Percentiles rank a stretch among this genome's conserved stretches.
These are phyloP conservation scores for Cercospora zeae-maydis DNA, from an alignment of 2,329 filamentous ascomycete species.

Conservation along the genomic window DNA sequence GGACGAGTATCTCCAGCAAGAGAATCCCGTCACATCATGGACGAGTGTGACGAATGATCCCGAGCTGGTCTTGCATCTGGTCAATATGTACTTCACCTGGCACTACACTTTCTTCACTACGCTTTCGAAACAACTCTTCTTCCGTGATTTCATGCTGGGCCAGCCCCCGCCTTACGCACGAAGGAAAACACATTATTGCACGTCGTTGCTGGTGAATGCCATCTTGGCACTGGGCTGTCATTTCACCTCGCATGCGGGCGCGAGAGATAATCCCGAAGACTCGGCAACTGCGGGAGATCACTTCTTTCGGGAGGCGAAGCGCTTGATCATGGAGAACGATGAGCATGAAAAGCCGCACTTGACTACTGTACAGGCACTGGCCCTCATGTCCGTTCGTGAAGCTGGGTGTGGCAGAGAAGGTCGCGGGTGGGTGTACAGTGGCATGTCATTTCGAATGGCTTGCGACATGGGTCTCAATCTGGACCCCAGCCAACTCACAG, in stretches of 20 bases:
- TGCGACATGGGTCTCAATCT: constrained; percentile 90
- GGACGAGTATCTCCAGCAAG: constrained; percentile 51
- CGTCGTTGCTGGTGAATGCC: constrained; percentile 83
- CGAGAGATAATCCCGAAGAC: constrained; percentile 67
- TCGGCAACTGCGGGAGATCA: constrained; percentile 87
- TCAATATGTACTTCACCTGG: constrained; percentile 98
- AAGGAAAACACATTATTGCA: constrained; percentile 71
- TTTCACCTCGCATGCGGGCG: constrained; percentile 74
- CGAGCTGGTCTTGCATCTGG: constrained; percentile 75
- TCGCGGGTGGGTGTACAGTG: constrained; percentile 96
- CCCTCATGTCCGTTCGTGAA: constrained; percentile 93
- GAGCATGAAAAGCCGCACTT: constrained; percentile 86
- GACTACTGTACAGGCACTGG: constrained; percentile 87
- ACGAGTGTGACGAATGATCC: constrained; percentile 78
- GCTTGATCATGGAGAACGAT: constrained; percentile 83
- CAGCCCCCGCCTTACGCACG: constrained; percentile 50
- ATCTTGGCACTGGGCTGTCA: constrained; percentile 92
- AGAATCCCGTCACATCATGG: constrained; percentile 79
- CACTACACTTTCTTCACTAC: constrained; percentile 96
- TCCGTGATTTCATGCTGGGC: constrained; percentile 75
- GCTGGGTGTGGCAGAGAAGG: constrained; percentile 91
- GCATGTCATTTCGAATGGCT: constrained; percentile 98
- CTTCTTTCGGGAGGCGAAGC: constrained; percentile 91
- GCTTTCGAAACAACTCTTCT: constrained; percentile 80
- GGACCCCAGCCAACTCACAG: constrained; percentile 65